Conservation (phyloP, 1,139 yeast genomes). For the Kodamaea sp. region DNA sequence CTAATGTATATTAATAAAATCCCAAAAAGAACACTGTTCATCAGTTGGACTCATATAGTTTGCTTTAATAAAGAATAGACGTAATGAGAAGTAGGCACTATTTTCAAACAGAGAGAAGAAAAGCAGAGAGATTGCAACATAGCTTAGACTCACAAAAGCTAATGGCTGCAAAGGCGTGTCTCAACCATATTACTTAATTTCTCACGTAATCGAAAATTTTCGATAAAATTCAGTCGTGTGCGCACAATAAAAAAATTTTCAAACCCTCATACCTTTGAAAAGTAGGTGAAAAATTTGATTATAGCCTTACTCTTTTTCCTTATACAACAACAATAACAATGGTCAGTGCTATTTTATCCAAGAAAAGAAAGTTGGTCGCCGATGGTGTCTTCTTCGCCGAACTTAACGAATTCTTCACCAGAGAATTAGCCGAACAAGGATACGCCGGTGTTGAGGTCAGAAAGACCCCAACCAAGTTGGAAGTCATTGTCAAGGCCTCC, state of each 20-base stretch:
- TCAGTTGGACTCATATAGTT: no score
- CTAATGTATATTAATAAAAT: constrained; percentile 6
- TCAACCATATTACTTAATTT: constrained; percentile 1
- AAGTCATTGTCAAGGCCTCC: constrained; percentile 97
- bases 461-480: constrained; percentile 97
- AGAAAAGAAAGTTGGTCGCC: constrained; percentile 92
- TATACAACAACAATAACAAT: constrained; percentile 27
- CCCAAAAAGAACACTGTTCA: constrained; percentile 1
- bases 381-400: constrained; percentile 99
- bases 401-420: constrained; percentile 99
- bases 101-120: neutral
- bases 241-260: constrained; percentile 10
- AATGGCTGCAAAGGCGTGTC: constrained; percentile 1
- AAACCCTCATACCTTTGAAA: constrained; percentile 2
- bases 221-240: constrained; percentile 14
- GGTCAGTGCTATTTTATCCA: constrained; percentile 68
- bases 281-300: constrained; percentile 7
- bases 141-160: no score
- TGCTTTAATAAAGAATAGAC: no score
- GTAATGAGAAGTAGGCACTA: neutral
- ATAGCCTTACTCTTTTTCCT: constrained; percentile 8
- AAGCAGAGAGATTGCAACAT: neutral
- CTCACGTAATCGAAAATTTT: constrained; percentile 3
- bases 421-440: constrained; percentile 99
- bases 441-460: constrained; percentile 99